phyloP scores from a whole-genome alignment of 2,329 filamentous ascomycete genomes.

The Monosporascus sp. region DNA sequence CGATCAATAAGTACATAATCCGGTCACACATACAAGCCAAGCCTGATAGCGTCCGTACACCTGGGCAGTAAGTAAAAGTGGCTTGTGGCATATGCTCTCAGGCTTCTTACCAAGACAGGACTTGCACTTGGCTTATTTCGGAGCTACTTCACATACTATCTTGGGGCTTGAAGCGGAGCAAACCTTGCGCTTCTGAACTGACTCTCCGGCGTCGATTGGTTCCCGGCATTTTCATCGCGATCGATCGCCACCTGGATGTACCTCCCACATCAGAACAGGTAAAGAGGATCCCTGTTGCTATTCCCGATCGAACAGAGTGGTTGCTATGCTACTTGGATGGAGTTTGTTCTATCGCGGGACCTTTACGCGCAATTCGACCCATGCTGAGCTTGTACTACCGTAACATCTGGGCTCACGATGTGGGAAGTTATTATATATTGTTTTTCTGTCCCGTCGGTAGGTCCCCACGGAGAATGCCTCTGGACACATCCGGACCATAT shows the following conservation, averaged over 20 bases:
- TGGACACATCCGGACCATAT: not conserved
- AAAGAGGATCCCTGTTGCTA: slow-evolving; percentile 12
- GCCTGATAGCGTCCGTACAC: no score
- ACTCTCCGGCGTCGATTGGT: slow-evolving; percentile 10
- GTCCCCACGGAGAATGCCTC: not conserved
- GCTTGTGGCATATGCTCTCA: not conserved
- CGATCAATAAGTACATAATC: not conserved
- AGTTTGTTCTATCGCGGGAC: slow-evolving; percentile 1
- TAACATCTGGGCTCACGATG: slow-evolving; percentile 11
- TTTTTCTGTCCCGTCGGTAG: not conserved
- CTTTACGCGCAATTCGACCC: slow-evolving; percentile 10
- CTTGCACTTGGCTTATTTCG: not conserved
- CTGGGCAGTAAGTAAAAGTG: not conserved
- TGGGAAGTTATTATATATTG: not conserved
- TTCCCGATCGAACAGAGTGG: slow-evolving; percentile 8
- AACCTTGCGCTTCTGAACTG: slow-evolving; percentile 1
- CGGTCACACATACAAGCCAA: no score
- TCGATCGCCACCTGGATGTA: slow-evolving; percentile 20
- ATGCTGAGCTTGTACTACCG: slow-evolving; percentile 5
- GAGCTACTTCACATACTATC: slow-evolving; percentile 15
- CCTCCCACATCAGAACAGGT: slow-evolving; percentile 19
- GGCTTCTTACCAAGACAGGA: not conserved
- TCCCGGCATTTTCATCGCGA: slow-evolving; percentile 13
- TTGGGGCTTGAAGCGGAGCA: slow-evolving; percentile 3
- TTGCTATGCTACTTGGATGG: slow-evolving; percentile 8